Base-by-base conservation (phyloP, 2,329 filamentous ascomycete genomes). In the Penicillium occitanis region DNA sequence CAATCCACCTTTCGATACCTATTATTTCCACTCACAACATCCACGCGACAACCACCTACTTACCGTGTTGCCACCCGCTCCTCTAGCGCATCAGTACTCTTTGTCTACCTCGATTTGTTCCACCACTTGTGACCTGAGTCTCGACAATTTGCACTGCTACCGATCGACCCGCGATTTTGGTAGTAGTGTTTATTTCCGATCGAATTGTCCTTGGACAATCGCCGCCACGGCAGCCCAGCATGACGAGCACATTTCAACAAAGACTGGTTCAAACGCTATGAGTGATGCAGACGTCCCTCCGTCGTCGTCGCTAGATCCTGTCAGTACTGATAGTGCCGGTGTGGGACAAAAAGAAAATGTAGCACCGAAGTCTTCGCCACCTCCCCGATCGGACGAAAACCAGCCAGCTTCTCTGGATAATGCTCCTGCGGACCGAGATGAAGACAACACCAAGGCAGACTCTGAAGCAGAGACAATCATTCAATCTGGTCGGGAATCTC, bases 391-490 rank as follows among this genome's bases (percentile, higher is more conserved):
- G 63, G 67, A 65, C 65, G 68, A 68, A 63, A 67, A 71, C 14
- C 64, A 55, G 25, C 50, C 53, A 70, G 71, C 65, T 57, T 69
- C 70, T 66, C 67, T 69, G 61, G 69, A 71, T 67, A 68, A 73
- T 63, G 64, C 66, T 62, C 71, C 72, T 59, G 71, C 68, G 59
- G 74, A 77, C 53, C 73, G 70, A 58, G 75, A 81, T 64, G 78
- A 73, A 33, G 73, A 73, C 64, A 77, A 78, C 66, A 77, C 77
- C 66, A 79, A 73, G 72, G 79, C 79, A 59, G 81, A 83, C 71
- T 82, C 80, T 53, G 81, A 83, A 73, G 81, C 81, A 63, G 81
- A 83, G 72, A 83, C 81, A 22, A 80, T 82, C 66, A 83, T 83
- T 65, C 80, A 82, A 70, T 82, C 79, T 13, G 79, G 78, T 63